Base-by-base conservation (phyloP, 2,329 filamentous ascomycete genomes). In the Cercospora sp. region DNA sequence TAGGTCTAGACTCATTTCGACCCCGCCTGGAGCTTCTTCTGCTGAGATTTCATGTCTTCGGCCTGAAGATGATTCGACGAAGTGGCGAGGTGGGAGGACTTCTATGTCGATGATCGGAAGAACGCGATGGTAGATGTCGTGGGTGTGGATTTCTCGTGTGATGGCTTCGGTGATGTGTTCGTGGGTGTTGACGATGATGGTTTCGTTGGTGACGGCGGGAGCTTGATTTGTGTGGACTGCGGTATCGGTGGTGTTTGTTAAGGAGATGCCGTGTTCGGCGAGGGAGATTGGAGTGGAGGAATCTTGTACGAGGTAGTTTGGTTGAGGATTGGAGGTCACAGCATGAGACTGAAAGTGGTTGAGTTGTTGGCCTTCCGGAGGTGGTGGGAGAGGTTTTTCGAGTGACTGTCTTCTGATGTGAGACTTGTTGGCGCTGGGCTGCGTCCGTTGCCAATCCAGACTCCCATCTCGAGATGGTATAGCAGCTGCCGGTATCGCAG, bases 31-130 rank as follows among this genome's bases (percentile, higher is more conserved):
- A 3, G 67, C 69, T 45, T 81, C 73, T 6, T 79, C 76, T n/a
- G 79, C 83, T 1, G 81, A 77, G 7, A 87, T 81, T 70, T 86
- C 84, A 13, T 79, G 75, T 7, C 84, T 77, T 1, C 77, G 77
- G 12, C 74, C 74, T 16, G 77, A 71, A 4, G 79, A 81, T 37
- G 65, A 49, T 24, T 62, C 63, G 2, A 84, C 77, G 75, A 84
- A 87, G 73, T 87, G 85, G 10, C 83, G 81, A 0, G 85, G 77
- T 1, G 85, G 84, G 0, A 87, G 79, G 9, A 87, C 80, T 72
- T 87, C 82, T 12, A 84, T 81, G 63, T 87, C 83, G 30, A 83
- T 79, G 24, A 87, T 80, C 3, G 85, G 85, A n/a, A 85, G 81
- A 28, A 85, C 79, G 28, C 83, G 82, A 68, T 87, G 84, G 70